A percentile compares a stretch with the other conserved stretches of the same genome.
phyloP scores from a whole-genome alignment of 345 rosid species.

The Boechera retrofracta region DNA sequence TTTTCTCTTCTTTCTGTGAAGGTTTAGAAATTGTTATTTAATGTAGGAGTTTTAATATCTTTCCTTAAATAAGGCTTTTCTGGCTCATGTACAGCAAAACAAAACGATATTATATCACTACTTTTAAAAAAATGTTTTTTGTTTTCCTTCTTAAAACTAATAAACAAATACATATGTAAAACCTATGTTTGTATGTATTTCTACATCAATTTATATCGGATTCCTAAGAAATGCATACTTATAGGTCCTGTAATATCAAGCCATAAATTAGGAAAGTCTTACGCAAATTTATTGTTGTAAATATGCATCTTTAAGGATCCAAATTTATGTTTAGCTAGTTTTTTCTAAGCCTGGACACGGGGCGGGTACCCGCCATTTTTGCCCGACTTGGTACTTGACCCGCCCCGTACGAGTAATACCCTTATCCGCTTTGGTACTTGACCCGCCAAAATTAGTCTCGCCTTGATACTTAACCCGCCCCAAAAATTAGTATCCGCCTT shows the following conservation, averaged over 20 bases:
- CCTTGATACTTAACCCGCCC: too few species aligned
- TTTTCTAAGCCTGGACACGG: too few species aligned
- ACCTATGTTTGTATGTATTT: background rate
- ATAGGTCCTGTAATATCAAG: background rate
- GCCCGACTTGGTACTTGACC: too few species aligned
- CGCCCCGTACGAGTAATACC: too few species aligned
- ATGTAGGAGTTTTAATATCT: background rate
- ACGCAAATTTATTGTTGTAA: background rate
- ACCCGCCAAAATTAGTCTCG: too few species aligned
- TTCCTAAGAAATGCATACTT: background rate
- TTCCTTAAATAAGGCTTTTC: background rate
- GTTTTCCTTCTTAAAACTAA: background rate
- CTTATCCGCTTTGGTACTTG: too few species aligned
- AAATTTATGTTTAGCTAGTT: background rate
- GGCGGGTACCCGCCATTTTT: too few species aligned
- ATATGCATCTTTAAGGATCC: background rate
- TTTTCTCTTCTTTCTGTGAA: slow-evolving; percentile 8
- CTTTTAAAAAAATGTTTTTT: background rate
- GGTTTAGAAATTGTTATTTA: slow-evolving; percentile 2
- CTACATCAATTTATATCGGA: background rate
- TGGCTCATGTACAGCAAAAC: background rate
- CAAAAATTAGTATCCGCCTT: too few species aligned
- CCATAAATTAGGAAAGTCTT: background rate
- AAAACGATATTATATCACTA: background rate
- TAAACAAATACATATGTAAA: background rate